Base-by-base conservation (phyloP, 768 basidiomycete species). In the Lactarius pseudohatsudake region DNA sequence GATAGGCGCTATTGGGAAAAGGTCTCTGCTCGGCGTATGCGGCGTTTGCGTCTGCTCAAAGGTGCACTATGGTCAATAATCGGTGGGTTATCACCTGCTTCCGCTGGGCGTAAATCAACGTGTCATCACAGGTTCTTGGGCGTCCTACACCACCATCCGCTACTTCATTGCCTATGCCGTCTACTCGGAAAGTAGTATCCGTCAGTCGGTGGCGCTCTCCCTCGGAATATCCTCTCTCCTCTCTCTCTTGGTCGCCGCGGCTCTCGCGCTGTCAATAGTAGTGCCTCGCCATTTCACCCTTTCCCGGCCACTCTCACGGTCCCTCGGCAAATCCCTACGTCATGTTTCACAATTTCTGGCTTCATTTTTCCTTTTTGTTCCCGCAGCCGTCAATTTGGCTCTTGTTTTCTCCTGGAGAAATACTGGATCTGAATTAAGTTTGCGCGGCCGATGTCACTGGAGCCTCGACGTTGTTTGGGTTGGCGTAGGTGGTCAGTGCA, bases 401-500 rank as follows among this genome's bases (percentile, higher is more conserved):
- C 74, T 91, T 26, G 77, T 86, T 47, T 79, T 81, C 50, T 59
- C 81, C 10, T 89, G 87, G 88, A 81, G 79, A 69, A 78, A 26
- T 73, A 79, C 11, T 59, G 78, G 2, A 74, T 79, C 73, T 34
- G 78, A 78, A 61, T 67, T 83, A 54, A 76, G 77, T 62, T 71
- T 78, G 43, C 73, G 72, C 28, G 74, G 74, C 54, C 81, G 85
- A n/a, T 91, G 90, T 66, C 75, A 77, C 55, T 79, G 88, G 77
- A 86, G 89, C 68, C 77, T 90, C 53, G 90, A 91, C 72, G 78
- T 86, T 53, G 76, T 86, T 11, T 92, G 90, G 90, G 81, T 84
- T 5, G 77, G 79, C 15, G 71, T 72, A 0, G 76, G 74, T 66
- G 57, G 71, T 65, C 61, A 64, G 65, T 61, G 80, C 73, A 55